Conservation (phyloP, 2,329 filamentous ascomycete species). For the Pestalotiopsis sp. region DNA sequence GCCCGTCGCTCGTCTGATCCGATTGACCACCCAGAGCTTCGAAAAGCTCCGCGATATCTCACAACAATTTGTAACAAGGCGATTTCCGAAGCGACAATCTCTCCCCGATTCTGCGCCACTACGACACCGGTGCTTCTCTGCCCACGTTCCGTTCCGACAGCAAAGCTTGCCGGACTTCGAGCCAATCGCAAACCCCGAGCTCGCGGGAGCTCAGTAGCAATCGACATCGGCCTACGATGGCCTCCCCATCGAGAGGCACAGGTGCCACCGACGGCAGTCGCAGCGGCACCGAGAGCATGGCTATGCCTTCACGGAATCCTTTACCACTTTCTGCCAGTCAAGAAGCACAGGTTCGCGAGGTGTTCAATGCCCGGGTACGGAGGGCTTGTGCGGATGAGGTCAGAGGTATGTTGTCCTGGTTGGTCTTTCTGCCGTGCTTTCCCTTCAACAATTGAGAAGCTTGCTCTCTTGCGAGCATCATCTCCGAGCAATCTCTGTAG, state of each 20-base stretch:
- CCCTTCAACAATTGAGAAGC: neutral
- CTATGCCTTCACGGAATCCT: conserved; percentile 72
- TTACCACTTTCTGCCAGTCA: conserved; percentile 65
- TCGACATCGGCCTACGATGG: conserved; percentile 18
- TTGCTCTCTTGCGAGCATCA: neutral
- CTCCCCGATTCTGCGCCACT: neutral
- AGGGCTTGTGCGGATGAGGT: conserved; percentile 77
- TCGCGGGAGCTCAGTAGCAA: conserved; percentile 40
- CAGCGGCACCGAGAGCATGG: conserved; percentile 21
- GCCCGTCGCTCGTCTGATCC: neutral
- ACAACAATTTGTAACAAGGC: neutral
- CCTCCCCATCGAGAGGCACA: neutral
- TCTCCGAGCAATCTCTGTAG: neutral
- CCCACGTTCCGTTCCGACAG: neutral
- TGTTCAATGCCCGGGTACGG: conserved; percentile 64
- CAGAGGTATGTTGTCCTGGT: conserved; percentile 56
- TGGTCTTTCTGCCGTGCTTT: conserved; percentile 4
- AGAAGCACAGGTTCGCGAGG: conserved; percentile 41
- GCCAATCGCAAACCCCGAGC: neutral
- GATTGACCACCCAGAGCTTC: neutral
- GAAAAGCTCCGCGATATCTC: conserved; percentile 5
- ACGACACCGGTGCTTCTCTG: neutral
- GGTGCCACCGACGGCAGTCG: conserved; percentile 5
- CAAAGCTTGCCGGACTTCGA: neutral
- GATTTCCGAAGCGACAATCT: neutral